phyloP scores from a whole-genome alignment of 1,284 basidiomycete genomes.

The Hypsizygus ulmarius region DNA sequence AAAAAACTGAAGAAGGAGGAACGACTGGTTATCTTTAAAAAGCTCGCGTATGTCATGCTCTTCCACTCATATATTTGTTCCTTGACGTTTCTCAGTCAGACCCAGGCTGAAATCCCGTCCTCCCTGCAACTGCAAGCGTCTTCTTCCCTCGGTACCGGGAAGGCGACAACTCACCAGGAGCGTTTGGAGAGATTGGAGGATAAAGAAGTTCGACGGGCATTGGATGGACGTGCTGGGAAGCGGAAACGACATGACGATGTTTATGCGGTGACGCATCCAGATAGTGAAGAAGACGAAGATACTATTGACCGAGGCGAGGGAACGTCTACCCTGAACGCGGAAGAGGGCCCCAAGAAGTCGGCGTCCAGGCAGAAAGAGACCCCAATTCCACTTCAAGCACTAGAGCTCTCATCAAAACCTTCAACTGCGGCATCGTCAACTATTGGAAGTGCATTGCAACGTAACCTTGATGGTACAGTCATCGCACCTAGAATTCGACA shows the following conservation, averaged over 20 bases:
- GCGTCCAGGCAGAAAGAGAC: neutral
- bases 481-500: constrained; percentile 46
- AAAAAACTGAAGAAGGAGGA: constrained; percentile 88
- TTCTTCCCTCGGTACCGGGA: constrained; percentile 75
- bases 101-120: constrained; percentile 63
- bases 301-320: constrained; percentile 16
- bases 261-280: constrained; percentile 30
- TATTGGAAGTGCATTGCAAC: constrained; percentile 59
- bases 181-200: constrained; percentile 60
- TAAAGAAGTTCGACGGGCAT: constrained; percentile 49
- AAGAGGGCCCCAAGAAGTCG: neutral
- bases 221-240: constrained; percentile 48
- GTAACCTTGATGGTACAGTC: constrained; percentile 56
- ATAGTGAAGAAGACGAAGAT: constrained; percentile 33
- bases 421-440: constrained; percentile 14
- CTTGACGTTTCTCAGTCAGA: constrained; percentile 52
- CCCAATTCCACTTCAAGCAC: neutral
- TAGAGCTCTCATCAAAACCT: neutral
- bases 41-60: constrained; percentile 60
- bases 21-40: constrained; percentile 67
- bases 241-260: constrained; percentile 41
- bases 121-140: constrained; percentile 68
- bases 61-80: constrained; percentile 5
- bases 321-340: constrained; percentile 2
- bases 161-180: constrained; percentile 55